Percentiles rank a stretch among this genome's conserved stretches.
phyloP scores from a whole-genome alignment of 495 filamentous ascomycete genomes.

The Bryoglossum gracile region DNA sequence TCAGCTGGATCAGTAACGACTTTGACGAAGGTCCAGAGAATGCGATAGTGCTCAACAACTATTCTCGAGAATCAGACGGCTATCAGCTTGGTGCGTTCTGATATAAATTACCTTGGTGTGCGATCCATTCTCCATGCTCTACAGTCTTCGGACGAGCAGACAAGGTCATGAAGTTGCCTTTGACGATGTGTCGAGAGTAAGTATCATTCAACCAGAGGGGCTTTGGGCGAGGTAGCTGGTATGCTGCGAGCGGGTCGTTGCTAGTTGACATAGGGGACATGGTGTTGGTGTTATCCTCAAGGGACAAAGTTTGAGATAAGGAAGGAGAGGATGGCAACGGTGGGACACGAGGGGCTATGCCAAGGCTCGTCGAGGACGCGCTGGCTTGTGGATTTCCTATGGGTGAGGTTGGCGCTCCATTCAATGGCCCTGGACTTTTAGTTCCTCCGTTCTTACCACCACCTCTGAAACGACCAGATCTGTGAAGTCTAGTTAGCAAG shows the following conservation, averaged over 20 bases:
- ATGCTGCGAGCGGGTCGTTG: slow-evolving; percentile 36
- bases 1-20: slow-evolving; percentile 74
- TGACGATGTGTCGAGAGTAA: slow-evolving; percentile 80
- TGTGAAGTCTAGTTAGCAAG: slow-evolving; percentile 18
- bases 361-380: slow-evolving; percentile 38
- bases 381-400: slow-evolving; percentile 35
- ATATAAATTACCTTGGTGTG: slow-evolving; percentile 70
- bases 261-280: slow-evolving; percentile 15
- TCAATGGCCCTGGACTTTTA: slow-evolving; percentile 32
- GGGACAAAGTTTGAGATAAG: slow-evolving; percentile 40
- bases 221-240: slow-evolving; percentile 43
- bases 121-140: slow-evolving; percentile 87
- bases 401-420: slow-evolving; percentile 40
- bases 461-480: slow-evolving; percentile 28
- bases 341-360: slow-evolving; percentile 42
- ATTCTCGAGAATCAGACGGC: background rate
- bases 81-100: background rate
- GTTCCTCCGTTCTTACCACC: slow-evolving; percentile 42
- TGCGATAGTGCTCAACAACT: slow-evolving; percentile 89
- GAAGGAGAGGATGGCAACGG: slow-evolving; percentile 55
- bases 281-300: slow-evolving; percentile 38
- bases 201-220: slow-evolving; percentile 66
- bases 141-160: slow-evolving; percentile 83
- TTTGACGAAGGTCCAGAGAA: slow-evolving; percentile 75
- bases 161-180: slow-evolving; percentile 92